Evolutionary conservation across 1,284 basidiomycete species (phyloP), one percentile per base, ranked within the genome.

Genomic region (Trichosporon asahii): DNA sequence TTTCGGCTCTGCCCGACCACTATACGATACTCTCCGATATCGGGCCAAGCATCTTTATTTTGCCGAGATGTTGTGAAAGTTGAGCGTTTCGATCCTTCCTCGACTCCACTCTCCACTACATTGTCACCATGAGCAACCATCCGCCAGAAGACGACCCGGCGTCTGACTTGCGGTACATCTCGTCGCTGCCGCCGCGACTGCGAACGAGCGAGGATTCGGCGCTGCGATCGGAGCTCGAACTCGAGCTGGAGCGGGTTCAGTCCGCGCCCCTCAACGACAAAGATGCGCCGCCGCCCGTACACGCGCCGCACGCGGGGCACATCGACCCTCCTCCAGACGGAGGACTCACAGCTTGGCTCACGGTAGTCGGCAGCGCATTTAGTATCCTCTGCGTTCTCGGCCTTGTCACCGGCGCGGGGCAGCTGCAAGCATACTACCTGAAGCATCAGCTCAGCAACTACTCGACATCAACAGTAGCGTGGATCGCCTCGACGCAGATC

Each of bases 401-500:
- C 2, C 5, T 65, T 79, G 79, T 81, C 27, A 83, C 77, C 5
- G 71, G 72, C 21, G 78, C 79, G 64, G 82, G 82, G 0, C 77
- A 80, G 66, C 72, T 83, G 64, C 75, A 80, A 60, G 67, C 65
- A 5, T 80, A 81, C 70, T 83, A 81, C 63, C 72, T 77, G 12
- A 68, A 69, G 0, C 57, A 83, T 69, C 82, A 83, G 68, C 71
- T 83, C 15, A 66, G 67, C 11, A 69, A 71, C 6, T 80, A 80
- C 61, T 72, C 76, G 2, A 72, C 77, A 67, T 77, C 78, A 1
- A 68, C 76, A 60, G 77, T 80, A 8, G 75, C 80, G 74, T 82
- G 73, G 74, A 66, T 71, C 29, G 77, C 77, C 18, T 77, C 79
- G 0, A 70, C 82, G 27, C 74, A 76, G 49, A 69, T 74, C 0